These are phyloP conservation scores for Dicorynia guianensis DNA, from an alignment of 306 rosid species.

Conservation along the genomic window DNA sequence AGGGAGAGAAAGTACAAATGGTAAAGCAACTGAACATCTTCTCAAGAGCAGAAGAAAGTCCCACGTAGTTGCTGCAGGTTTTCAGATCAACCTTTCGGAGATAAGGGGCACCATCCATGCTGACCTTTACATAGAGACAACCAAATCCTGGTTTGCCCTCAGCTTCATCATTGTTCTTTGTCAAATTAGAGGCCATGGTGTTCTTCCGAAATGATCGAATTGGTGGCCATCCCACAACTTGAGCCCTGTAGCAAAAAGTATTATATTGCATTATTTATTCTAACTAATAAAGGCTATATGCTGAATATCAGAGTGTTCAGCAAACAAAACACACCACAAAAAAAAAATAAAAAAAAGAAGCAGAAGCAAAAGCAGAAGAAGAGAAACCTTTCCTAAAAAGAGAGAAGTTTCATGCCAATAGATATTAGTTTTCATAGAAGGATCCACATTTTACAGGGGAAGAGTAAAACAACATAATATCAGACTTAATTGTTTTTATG, in stretches of 20 bases:
- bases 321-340: too few relatives aligned
- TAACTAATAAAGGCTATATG: not conserved
- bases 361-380: not conserved
- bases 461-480: conserved; percentile 10
- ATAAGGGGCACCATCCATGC: conserved; percentile 99
- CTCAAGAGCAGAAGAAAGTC: conserved; percentile 88
- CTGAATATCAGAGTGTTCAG: too few relatives aligned
- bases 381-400: not conserved
- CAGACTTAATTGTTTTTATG: conserved; percentile 10
- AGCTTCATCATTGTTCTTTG: conserved; percentile 68
- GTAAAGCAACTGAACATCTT: conserved; percentile 96
- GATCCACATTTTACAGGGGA: conserved; percentile 4
- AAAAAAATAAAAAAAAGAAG: too few relatives aligned
- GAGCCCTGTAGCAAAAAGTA: conserved; percentile 74
- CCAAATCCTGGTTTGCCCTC: conserved; percentile 67
- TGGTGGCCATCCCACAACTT: conserved; percentile 99
- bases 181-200: conserved; percentile 72
- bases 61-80: conserved; percentile 68
- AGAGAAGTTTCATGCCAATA: not conserved
- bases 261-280: conserved; percentile 22
- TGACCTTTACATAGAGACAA: conserved; percentile 86
- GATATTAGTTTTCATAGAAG: not conserved
- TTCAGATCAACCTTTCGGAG: conserved; percentile 90
- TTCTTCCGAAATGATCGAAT: conserved; percentile 90
- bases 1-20: conserved; percentile 68